Percentiles rank a stretch among this genome's conserved stretches.
These are phyloP conservation scores for Globisporangium camurandrum DNA, from an alignment of 352 stramenopile species.

Conservation along the genomic window DNA sequence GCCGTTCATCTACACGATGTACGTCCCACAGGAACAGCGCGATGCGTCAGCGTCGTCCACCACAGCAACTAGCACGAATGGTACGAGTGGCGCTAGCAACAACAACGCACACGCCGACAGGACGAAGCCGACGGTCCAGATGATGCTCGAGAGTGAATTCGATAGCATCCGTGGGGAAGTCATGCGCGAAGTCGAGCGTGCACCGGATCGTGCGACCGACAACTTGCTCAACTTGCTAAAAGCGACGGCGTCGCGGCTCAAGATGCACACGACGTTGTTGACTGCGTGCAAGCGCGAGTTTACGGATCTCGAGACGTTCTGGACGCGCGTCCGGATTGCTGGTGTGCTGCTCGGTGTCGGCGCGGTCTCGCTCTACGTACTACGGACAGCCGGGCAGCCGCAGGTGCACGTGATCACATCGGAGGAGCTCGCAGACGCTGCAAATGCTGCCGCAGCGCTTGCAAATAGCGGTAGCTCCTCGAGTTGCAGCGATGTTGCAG, in stretches of 20 bases:
- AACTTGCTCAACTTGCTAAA: constrained; percentile 81
- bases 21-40: constrained; percentile 63
- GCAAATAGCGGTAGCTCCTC: too few relatives aligned
- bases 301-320: constrained; percentile 57
- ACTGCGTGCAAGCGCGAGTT: constrained; percentile 78
- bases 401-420: constrained; percentile 22
- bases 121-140: constrained; percentile 35
- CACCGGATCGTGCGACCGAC: constrained; percentile 75
- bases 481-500: constrained; percentile 1
- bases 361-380: constrained; percentile 64
- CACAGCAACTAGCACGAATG: constrained; percentile 16
- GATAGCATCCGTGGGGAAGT: constrained; percentile 80
- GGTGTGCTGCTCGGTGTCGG: constrained; percentile 52
- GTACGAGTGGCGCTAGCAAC: background rate
- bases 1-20: constrained; percentile 88
- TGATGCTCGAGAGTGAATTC: constrained; percentile 82
- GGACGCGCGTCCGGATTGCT: constrained; percentile 64
- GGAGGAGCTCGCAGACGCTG: constrained; percentile 12
- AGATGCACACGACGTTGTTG: constrained; percentile 81
- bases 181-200: constrained; percentile 73
- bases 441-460: background rate
- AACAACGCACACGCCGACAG: too few relatives aligned
- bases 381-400: constrained; percentile 50
- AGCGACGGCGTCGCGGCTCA: constrained; percentile 63
- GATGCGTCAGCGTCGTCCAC: too few relatives aligned